Base-by-base conservation (phyloP, 2,329 filamentous ascomycete genomes). In the Emericellopsis cladophorae region DNA sequence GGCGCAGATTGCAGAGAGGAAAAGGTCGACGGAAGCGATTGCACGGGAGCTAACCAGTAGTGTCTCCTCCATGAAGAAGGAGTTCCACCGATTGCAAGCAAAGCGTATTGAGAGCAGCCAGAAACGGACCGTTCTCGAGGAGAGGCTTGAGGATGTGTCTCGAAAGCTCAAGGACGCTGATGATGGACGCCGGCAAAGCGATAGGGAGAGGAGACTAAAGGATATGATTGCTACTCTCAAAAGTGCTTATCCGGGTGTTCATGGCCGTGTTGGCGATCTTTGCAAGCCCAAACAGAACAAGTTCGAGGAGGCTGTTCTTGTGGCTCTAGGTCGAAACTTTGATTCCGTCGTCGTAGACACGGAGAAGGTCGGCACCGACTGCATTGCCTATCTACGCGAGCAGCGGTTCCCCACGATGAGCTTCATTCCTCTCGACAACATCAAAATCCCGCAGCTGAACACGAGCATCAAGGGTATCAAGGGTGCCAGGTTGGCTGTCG, bases 201-300 rank as follows among this genome's bases (percentile, higher is more conserved):
- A 89, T 52, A 85, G 79, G 54, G 90, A 96, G 54, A 65, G 75
- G 22, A 72, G 79, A 44, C 79, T 82, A 53, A 87, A 86, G 52
- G 89, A 95, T 55, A 84, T 86, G 54, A 81, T 96, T 29, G 79
- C 81, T 10, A 81, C 85, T 26, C 70, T 98, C 52, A 95, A 94
- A 60, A 82, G 88, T 40, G 84, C 95, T 47, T 95, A 88, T 51
- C 86, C 88, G 2, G 90, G 90, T 37, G 90, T 98, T 36, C 85
- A 85, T 49, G 92, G 92, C 16, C 81, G 90, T 36, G 77, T 96
- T 36, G 86, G 87, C 46, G 87, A 95, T 48, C 74, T 98, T 34
- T 95, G 92, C 65, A 89, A 86, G 49, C 90, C 92, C 2, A 96
- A 95, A 61, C 87, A 95, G 64, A 95, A 94, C 64, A 96, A 95